Evolutionary conservation across 202 grass and related monocot species (phyloP).

Genomic region (Cymbopogon flexuosus): DNA sequence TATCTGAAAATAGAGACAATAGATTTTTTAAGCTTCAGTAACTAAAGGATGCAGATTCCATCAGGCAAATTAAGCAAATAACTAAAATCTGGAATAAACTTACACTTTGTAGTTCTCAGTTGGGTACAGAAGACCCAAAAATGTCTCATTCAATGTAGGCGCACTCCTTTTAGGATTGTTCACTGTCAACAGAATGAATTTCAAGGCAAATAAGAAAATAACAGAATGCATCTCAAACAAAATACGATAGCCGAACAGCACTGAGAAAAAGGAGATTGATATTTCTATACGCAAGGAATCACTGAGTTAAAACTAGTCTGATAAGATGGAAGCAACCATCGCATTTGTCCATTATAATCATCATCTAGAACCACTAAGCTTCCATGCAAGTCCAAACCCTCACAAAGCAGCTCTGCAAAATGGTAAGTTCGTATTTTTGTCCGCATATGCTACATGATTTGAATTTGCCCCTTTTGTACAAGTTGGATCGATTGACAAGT

Average conservation of each 20-base stretch:
- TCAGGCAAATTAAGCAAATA: not conserved
- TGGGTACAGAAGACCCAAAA: constrained; percentile 88
- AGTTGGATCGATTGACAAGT: too few relatives aligned
- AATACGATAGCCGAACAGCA: not conserved
- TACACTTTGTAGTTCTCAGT: constrained; percentile 99
- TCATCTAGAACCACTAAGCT: not conserved
- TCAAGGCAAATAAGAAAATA: constrained; percentile 4
- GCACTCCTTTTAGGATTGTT: constrained; percentile 91
- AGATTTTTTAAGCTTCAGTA: not conserved
- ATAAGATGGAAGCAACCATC: not conserved
- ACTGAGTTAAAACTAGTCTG: not conserved
- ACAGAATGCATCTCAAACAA: not conserved
- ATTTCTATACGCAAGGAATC: not conserved
- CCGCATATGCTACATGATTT: not conserved
- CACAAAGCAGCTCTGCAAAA: not conserved
- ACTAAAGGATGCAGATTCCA: not conserved
- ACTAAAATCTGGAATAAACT: constrained; percentile 24
- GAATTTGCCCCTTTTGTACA: not conserved
- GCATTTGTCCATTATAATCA: not conserved
- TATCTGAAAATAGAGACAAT: not conserved
- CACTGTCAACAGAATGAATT: constrained; percentile 49
- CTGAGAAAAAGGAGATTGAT: not conserved
- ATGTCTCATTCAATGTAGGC: constrained; percentile 80
- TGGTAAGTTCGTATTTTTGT: not conserved
- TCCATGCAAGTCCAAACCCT: not conserved